phyloP scores from a whole-genome alignment of 352 stramenopile genomes.

The Phytopythium oedochilum region DNA sequence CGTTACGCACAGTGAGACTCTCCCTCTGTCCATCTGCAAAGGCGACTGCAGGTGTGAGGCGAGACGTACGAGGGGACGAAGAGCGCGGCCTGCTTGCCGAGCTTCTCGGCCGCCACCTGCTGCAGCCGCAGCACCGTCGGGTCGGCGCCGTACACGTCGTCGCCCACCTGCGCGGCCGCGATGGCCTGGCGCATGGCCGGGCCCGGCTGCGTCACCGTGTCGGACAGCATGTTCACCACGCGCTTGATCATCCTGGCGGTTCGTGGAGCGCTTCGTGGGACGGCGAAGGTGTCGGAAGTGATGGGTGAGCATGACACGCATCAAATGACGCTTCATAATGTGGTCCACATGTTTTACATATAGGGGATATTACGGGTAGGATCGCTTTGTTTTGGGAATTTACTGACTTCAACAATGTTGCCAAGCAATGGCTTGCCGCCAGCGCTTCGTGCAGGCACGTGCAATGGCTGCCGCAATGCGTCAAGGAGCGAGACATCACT shows the following conservation, averaged over 20 bases:
- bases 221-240: conserved; percentile 91
- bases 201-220: conserved; percentile 96
- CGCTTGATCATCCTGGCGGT: conserved; percentile 12
- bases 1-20: no score
- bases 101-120: conserved; percentile 84
- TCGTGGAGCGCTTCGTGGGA: neutral
- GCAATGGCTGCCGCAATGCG: no score
- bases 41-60: neutral
- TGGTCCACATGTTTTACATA: no score
- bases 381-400: no score
- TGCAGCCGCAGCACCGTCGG: conserved; percentile 94
- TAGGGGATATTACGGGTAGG: no score
- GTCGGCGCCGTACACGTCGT: conserved; percentile 84
- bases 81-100: conserved; percentile 93
- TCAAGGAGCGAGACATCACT: no score
- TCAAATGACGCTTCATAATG: neutral
- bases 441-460: no score
- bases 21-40: neutral
- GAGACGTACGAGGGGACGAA: conserved; percentile 91
- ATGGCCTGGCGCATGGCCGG: conserved; percentile 90
- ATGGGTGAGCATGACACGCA: neutral
- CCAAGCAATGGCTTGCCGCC: no score
- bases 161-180: conserved; percentile 64
- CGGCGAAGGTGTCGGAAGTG: neutral
- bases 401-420: no score